These are phyloP conservation scores for Schizochytrium sp. DNA, from an alignment of 108 stramenopile species.

Conservation along the genomic window DNA sequence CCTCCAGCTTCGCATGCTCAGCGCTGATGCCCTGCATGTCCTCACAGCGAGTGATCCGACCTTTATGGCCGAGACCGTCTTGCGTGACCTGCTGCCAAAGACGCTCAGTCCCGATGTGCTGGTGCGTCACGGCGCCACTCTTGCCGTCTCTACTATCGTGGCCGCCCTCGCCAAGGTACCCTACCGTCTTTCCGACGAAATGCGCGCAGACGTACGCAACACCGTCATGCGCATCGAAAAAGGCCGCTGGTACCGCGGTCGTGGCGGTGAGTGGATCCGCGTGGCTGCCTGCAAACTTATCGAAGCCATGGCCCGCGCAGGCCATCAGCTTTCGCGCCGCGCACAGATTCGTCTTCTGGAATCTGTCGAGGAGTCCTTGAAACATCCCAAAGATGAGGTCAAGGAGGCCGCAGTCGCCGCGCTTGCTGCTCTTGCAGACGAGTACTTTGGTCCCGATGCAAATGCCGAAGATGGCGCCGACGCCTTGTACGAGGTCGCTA, in stretches of 20 bases:
- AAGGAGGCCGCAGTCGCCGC: slow-evolving; percentile 70
- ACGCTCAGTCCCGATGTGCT: slow-evolving; percentile 58
- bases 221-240: slow-evolving; percentile 77
- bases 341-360: slow-evolving; percentile 79
- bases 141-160: slow-evolving; percentile 71
- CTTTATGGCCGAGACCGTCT: slow-evolving; percentile 42
- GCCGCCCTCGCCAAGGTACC: slow-evolving; percentile 50
- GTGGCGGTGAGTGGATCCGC: slow-evolving; percentile 88
- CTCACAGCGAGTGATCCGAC: slow-evolving; percentile 54
- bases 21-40: slow-evolving; percentile 61
- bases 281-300: slow-evolving; percentile 78
- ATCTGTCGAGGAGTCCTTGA: slow-evolving; percentile 74
- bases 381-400: slow-evolving; percentile 81
- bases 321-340: slow-evolving; percentile 59
- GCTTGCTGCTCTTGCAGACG: slow-evolving; percentile 53
- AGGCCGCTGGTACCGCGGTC: slow-evolving; percentile 84
- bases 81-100: slow-evolving; percentile 62
- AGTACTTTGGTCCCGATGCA: not conserved
- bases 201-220: slow-evolving; percentile 43
- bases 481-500: slow-evolving; percentile 66
- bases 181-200: not conserved
- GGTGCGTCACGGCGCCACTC: slow-evolving; percentile 71
- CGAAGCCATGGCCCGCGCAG: slow-evolving; percentile 68
- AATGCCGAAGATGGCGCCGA: not conserved
- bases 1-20: slow-evolving; percentile 61